A percentile compares a stretch with the other conserved stretches of the same genome.
phyloP scores from a whole-genome alignment of 108 stramenopile species.

The Cyclotella choctawhatcheeana region DNA sequence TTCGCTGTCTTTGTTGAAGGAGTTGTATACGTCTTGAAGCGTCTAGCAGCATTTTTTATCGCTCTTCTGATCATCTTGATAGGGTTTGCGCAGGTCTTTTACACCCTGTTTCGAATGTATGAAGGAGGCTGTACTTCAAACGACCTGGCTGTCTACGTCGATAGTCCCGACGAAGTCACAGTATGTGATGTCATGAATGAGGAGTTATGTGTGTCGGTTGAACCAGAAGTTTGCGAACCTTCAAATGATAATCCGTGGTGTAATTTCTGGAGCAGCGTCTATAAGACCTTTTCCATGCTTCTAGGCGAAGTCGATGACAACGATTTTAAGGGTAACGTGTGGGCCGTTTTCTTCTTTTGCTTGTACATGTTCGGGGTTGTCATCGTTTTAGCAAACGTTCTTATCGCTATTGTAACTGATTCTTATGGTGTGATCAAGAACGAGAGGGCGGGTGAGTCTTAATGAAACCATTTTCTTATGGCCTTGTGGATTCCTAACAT shows the following conservation, averaged over 20 bases:
- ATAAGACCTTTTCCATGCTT: slow-evolving; percentile 52
- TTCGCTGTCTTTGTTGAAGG: slow-evolving; percentile 51
- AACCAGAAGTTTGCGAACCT: slow-evolving; percentile 36
- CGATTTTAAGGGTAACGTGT: slow-evolving; percentile 31
- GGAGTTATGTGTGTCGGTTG: not conserved
- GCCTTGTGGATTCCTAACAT: not conserved
- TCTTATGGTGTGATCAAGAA: slow-evolving; percentile 64
- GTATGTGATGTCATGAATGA: slow-evolving; percentile 13
- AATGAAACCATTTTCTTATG: not conserved
- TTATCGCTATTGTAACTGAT: slow-evolving; percentile 82
- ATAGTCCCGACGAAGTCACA: no score
- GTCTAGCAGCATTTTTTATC: slow-evolving; percentile 39
- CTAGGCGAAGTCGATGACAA: slow-evolving; percentile 65
- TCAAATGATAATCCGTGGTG: slow-evolving; percentile 64
- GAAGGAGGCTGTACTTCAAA: no score
- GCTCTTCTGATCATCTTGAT: slow-evolving; percentile 76
- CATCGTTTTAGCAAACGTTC: slow-evolving; percentile 67
- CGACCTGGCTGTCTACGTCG: slow-evolving; percentile 4
- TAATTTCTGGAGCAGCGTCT: slow-evolving; percentile 54
- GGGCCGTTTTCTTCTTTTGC: slow-evolving; percentile 37
- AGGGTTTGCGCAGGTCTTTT: slow-evolving; percentile 85
- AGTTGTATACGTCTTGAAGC: slow-evolving; percentile 31
- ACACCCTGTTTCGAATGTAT: slow-evolving; percentile 59
- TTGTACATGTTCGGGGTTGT: slow-evolving; percentile 40
- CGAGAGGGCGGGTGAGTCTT: slow-evolving; percentile 45